Percentiles rank a stretch among this genome's conserved stretches.
Evolutionary conservation across 805 yeast genomes (phyloP).

Genomic region (Saccharomycopsis selenospora): DNA sequence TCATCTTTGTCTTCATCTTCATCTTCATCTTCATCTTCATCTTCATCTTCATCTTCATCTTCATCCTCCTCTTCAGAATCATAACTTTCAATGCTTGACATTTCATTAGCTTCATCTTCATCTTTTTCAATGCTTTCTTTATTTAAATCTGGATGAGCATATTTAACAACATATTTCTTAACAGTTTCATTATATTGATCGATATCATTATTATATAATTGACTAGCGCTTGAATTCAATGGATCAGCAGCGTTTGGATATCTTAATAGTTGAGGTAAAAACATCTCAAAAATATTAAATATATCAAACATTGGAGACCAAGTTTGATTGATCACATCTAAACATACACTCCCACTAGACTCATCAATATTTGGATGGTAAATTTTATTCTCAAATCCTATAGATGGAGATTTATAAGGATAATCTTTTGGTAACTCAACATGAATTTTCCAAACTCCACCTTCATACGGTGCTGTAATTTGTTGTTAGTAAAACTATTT

Average conservation of each 20-base stretch:
- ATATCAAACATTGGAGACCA: constrained; percentile 98
- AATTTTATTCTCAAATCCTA: constrained; percentile 85
- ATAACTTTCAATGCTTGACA: constrained; percentile 19
- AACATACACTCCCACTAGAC: constrained; percentile 82
- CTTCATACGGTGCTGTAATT: constrained; percentile 67
- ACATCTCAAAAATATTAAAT: constrained; percentile 83
- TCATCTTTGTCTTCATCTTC: constrained; percentile 21
- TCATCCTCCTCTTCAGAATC: constrained; percentile 19
- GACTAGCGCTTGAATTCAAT: constrained; percentile 82
- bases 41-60: constrained; percentile 27
- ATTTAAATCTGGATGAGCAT: constrained; percentile 44
- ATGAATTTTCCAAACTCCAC: constrained; percentile 84
- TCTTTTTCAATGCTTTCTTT: constrained; percentile 43
- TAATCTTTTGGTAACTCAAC: constrained; percentile 94
- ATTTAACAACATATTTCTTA: constrained; percentile 61
- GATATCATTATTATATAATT: constrained; percentile 63
- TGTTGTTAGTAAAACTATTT: background rate
- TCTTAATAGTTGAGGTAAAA: constrained; percentile 82
- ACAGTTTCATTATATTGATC: constrained; percentile 62
- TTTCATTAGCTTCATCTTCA: constrained; percentile 28
- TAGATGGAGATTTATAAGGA: constrained; percentile 93
- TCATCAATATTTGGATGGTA: constrained; percentile 96
- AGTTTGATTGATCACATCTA: constrained; percentile 93
- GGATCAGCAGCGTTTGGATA: constrained; percentile 97
- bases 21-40: constrained; percentile 25